Evolutionary conservation across 257 asterid genomes (phyloP).

Genomic region (Eucommia ulmoides): DNA sequence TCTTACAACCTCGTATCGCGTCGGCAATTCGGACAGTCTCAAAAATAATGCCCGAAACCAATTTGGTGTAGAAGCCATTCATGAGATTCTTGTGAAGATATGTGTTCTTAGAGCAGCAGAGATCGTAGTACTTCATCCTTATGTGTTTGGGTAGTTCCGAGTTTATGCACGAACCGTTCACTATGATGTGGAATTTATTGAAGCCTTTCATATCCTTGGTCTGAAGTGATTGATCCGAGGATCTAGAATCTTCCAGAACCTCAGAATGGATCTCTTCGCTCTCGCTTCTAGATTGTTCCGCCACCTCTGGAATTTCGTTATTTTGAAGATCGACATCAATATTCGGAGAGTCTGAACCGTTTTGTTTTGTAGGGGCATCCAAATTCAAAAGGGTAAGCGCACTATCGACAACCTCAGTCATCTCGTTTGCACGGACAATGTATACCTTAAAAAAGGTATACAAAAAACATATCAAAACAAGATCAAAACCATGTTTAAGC

Average conservation of each 20-base stretch:
- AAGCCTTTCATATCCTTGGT: conserved; percentile 40
- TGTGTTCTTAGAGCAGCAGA: conserved; percentile 41
- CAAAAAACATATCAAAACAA: neutral
- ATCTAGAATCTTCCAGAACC: conserved; percentile 43
- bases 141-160: conserved; percentile 44
- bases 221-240: conserved; percentile 18
- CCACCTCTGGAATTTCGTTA: conserved; percentile 21
- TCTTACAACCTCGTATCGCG: conserved; percentile 34
- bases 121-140: conserved; percentile 39
- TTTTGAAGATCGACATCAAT: too few species aligned
- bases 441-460: conserved; percentile 29
- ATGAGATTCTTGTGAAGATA: conserved; percentile 48
- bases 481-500: neutral
- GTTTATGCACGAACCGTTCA: conserved; percentile 47
- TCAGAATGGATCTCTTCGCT: conserved; percentile 71
- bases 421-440: conserved; percentile 51
- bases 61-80: conserved; percentile 47
- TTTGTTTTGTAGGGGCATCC: conserved; percentile 60
- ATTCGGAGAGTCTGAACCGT: conserved; percentile 43
- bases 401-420: conserved; percentile 82
- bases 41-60: conserved; percentile 47
- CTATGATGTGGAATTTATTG: conserved; percentile 46
- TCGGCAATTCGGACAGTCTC: conserved; percentile 38
- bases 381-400: conserved; percentile 76
- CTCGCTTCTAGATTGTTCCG: conserved; percentile 49